Conservation (phyloP, 768 basidiomycete genomes). For the Neoboletus brunneissimus region DNA sequence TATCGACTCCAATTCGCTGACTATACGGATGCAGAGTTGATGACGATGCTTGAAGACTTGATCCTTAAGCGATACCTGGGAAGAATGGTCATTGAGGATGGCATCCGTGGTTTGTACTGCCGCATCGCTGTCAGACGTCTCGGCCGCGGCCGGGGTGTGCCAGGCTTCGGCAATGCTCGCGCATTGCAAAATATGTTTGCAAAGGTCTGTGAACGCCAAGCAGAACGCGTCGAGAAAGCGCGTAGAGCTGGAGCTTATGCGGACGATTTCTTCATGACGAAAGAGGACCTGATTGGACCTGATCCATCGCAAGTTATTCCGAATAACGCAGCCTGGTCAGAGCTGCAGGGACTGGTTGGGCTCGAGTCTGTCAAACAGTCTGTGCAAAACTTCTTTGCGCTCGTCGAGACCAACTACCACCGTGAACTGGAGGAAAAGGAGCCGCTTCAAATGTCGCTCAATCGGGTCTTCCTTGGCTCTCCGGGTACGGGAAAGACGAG, state of each 20-base stretch:
- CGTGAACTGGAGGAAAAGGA: constrained; percentile 58
- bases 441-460: constrained; percentile 53
- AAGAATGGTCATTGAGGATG: constrained; percentile 54
- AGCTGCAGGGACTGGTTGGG: constrained; percentile 52
- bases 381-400: constrained; percentile 44
- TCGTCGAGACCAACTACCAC: constrained; percentile 52
- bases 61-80: constrained; percentile 47
- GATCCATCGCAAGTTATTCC: constrained; percentile 50
- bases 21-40: constrained; percentile 56
- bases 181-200: constrained; percentile 52
- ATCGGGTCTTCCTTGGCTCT: constrained; percentile 63
- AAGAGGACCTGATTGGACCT: constrained; percentile 64
- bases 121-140: constrained; percentile 33
- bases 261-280: constrained; percentile 50
- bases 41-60: constrained; percentile 49
- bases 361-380: constrained; percentile 56
- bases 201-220: constrained; percentile 50
- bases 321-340: constrained; percentile 48
- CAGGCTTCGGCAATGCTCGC: constrained; percentile 68
- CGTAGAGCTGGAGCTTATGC: constrained; percentile 38
- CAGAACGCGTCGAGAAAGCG: constrained; percentile 43
- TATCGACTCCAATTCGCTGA: constrained; percentile 57
- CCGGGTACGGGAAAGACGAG: constrained; percentile 75
- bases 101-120: constrained; percentile 49
- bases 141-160: constrained; percentile 19